Base-by-base conservation (phyloP, 257 asterid species). In the Salvia rosmarinus region DNA sequence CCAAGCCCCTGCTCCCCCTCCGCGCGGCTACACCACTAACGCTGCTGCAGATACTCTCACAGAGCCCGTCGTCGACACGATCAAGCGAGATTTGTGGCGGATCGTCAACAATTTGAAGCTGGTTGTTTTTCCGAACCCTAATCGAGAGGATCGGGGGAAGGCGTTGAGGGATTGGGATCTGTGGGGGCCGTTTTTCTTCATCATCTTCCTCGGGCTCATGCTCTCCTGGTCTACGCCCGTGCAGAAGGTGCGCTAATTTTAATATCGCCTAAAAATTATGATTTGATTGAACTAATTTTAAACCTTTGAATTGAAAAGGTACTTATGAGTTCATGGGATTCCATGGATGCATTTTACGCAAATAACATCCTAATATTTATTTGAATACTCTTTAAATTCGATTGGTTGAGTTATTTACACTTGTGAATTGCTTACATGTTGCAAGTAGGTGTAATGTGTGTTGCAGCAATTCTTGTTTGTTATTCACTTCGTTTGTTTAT, bases 141-240 rank as follows among this genome's bases (percentile, higher is more conserved):
- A 10, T 68, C 80, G 95, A 74, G 96, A 91, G 64, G 96, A 91
- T 80, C 98, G 94, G 3, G 96, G 98, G 2, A 89, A 83, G 68
- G 95, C 97, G 7, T 76, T 89, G 79, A 78, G 91, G 64, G 96
- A 87, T 82, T 91, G 91, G 94, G 96, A 91, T 83, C 88, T 91
- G 4, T 89, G 95, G 95, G 96, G 96, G 0, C 96, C 96, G 0
- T 89, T 89, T 64, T 85, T 91, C 86, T 89, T 89, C 83, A 91
- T 91, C 82, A 94, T 91, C 19, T 91, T 87, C 68, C 92, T 91
- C 34, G 95, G 95, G 4, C 95, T 91, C 67, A 65, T 75, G 14
- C 92, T 91, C 57, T 91, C 98, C 0, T 91, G 96, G 98, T 89
- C 96, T 59, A 88, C 95, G 0, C 87, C 94, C 9, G 90, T 89